phyloP scores from a whole-genome alignment of 2,329 filamentous ascomycete genomes.

The Hysterium pulicare region DNA sequence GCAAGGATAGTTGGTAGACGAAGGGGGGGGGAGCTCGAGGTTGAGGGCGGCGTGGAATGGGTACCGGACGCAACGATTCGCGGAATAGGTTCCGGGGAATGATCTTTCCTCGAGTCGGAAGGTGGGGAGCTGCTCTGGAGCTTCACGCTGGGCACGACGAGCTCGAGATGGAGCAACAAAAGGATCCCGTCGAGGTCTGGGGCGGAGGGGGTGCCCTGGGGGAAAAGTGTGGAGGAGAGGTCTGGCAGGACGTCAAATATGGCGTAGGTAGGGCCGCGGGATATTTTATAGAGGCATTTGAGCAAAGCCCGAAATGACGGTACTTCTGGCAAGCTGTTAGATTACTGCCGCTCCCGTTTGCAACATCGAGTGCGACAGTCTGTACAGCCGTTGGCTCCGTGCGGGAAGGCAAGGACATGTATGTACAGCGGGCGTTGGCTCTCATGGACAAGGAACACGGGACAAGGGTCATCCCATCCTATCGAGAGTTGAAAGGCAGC shows the following conservation, averaged over 20 bases:
- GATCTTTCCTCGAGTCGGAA: background rate
- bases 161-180: too few species aligned
- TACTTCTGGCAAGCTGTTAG: conserved; percentile 37
- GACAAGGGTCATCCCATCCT: conserved; percentile 24
- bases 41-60: background rate
- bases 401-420: conserved; percentile 36
- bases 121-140: background rate
- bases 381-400: conserved; percentile 39
- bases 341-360: conserved; percentile 41
- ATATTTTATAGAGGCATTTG: conserved; percentile 39
- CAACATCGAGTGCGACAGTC: conserved; percentile 39
- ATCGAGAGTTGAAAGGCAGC: conserved; percentile 15
- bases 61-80: background rate
- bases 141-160: background rate
- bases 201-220: conserved; percentile 4
- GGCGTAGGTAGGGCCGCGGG: conserved; percentile 27
- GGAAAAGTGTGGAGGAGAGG: conserved; percentile 8
- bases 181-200: conserved; percentile 3
- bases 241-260: conserved; percentile 25
- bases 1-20: background rate
- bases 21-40: background rate
- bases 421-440: conserved; percentile 29
- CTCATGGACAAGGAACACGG: conserved; percentile 21
- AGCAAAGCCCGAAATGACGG: conserved; percentile 32
- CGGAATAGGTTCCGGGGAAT: background rate